Evolutionary conservation across 2,329 filamentous ascomycete species (phyloP), one percentile per base, ranked within the genome.

Genomic region (Exserohilum rostratum): DNA sequence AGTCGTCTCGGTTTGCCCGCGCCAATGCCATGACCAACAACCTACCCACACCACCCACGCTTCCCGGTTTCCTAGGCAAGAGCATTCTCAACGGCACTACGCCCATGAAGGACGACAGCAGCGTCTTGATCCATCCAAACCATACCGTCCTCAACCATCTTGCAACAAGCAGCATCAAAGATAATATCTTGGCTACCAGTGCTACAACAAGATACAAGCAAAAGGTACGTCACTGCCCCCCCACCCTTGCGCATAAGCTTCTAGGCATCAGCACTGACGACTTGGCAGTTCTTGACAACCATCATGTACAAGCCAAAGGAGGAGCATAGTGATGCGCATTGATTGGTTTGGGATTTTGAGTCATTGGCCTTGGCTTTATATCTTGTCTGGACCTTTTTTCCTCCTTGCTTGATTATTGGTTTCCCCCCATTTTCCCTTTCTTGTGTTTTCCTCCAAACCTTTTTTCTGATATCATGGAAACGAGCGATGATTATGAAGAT

Each of bases 151-250:
- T 99, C 60, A 99, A 99, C 65, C 95, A 99, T 75, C 80, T 99
- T 65, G 93, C 93, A 44, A 99, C 95, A 3, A 98, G 93, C 76
- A 97, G 93, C 75, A 99, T 99, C 76, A 97, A 96, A 80, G 92
- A 96, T 65, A 93, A 93, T 60, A 90, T 98, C 22, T 82, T 99
- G 61, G 95, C 95, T 30, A 96, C 96, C 5, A 97, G 93, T 69
- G 93, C 91, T 12, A 99, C 95, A 5, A 99, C 95, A n/a, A 85
- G 95, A 75, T 99, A 98, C 76, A 96, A 92, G 79, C 89, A 90
- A 77, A 99, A 99, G 86, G 91, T 91, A 70, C 52, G 81, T 68
- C 31, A 20, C 5, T 18, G 13, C 22, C 22, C 4, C 22, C 22
- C 22, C 22, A 25, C 22, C 27, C 15, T n/a, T 34, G 5, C 12